Conservation (phyloP, 1,284 basidiomycete genomes). For the Sanghuangporus baumii region DNA sequence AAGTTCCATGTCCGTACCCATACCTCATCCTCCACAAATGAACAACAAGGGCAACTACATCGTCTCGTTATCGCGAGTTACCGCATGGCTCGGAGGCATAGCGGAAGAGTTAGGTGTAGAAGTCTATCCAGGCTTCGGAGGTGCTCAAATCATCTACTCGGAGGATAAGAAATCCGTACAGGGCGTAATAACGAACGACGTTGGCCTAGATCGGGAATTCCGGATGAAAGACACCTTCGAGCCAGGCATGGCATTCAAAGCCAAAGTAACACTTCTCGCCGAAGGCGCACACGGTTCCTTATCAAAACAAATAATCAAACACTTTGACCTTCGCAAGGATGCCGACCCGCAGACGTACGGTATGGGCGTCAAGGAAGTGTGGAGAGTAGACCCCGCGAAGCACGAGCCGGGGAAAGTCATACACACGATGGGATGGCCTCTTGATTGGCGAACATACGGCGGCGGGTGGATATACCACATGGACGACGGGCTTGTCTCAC, state of each 20-base stretch:
- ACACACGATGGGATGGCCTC: constrained; percentile 94
- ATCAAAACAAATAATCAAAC: constrained; percentile 75
- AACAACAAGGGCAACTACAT: constrained; percentile 93
- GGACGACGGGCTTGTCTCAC: constrained; percentile 85
- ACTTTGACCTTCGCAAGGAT: constrained; percentile 74
- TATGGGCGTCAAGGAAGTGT: constrained; percentile 96
- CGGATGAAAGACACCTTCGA: constrained; percentile 88
- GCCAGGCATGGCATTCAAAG: constrained; percentile 95
- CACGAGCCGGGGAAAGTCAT: constrained; percentile 84
- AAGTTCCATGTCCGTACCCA: constrained; percentile 62
- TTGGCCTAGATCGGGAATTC: constrained; percentile 80
- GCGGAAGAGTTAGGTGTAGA: constrained; percentile 93
- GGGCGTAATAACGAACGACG: constrained; percentile 93
- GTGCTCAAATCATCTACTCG: constrained; percentile 75
- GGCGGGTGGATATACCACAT: constrained; percentile 97
- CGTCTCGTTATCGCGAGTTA: constrained; percentile 83
- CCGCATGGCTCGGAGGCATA: constrained; percentile 85
- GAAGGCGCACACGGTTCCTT: constrained; percentile 96
- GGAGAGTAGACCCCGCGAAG: constrained; percentile 79
- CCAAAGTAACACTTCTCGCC: constrained; percentile 91
- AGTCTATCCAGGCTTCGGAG: constrained; percentile 96
- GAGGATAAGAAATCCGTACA: constrained; percentile 63
- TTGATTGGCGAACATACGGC: constrained; percentile 85
- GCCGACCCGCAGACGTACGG: constrained; percentile 95
- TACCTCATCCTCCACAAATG: constrained; percentile 99